Conservation (phyloP, 2,329 filamentous ascomycete species). For the Gremmenia infestans region DNA sequence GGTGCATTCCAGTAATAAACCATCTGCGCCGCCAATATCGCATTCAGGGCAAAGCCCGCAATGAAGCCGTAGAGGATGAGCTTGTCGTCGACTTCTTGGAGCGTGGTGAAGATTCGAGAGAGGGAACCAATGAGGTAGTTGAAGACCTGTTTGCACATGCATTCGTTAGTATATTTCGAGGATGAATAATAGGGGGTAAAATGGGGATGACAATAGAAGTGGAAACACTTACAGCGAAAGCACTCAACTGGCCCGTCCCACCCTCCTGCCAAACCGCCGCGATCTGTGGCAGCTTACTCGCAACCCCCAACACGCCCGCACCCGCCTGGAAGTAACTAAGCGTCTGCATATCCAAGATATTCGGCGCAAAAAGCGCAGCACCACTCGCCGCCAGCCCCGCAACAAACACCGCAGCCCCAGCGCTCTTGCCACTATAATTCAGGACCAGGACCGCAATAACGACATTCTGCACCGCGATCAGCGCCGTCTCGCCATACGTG, state of each 20-base stretch:
- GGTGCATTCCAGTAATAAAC: conserved; percentile 89
- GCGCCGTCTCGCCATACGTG: conserved; percentile 90
- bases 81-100: conserved; percentile 96
- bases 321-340: conserved; percentile 69
- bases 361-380: conserved; percentile 65
- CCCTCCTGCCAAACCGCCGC: conserved; percentile 77
- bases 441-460: conserved; percentile 83
- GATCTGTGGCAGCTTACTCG: conserved; percentile 94
- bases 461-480: conserved; percentile 90
- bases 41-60: conserved; percentile 85
- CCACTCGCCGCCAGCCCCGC: conserved; percentile 66
- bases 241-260: conserved; percentile 90
- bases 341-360: conserved; percentile 51
- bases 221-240: conserved; percentile 71
- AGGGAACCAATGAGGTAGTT: conserved; percentile 94
- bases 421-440: conserved; percentile 67
- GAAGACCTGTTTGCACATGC: conserved; percentile 64
- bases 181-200: neutral
- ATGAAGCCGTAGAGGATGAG: conserved; percentile 94
- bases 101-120: conserved; percentile 92
- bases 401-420: conserved; percentile 68
- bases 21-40: conserved; percentile 84
- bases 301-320: conserved; percentile 75
- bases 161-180: too few relatives aligned
- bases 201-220: neutral